Evolutionary conservation across 2,329 filamentous ascomycete species (phyloP), one percentile per base, ranked within the genome.

Genomic region (Myriosclerotinia scirpicola): DNA sequence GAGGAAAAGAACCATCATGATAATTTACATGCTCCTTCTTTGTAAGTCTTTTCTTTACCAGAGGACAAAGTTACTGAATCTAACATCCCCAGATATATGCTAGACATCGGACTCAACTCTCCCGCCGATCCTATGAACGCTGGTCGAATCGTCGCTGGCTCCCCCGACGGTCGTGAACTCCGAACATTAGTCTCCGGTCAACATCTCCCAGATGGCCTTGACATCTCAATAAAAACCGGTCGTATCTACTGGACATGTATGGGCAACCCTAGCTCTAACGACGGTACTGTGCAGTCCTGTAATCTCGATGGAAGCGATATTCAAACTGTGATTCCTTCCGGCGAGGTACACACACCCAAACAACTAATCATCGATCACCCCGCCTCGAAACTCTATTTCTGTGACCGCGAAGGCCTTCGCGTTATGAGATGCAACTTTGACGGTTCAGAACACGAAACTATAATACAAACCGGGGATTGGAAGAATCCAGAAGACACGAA

Each of bases 171-270:
- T 1, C 63, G 52, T 2, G 9, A 69, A 11, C 60, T 68, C 26
- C 66, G 59, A 11, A 66, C 64, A 20, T 5, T 73, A 8, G 67
- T 71, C 20, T 67, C 68, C 2, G 68, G 64, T 3, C 65, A 70
- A 59, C 63, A 65, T 52, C 73, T 80, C 6, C 82, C 81, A 2
- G 81, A 84, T 62, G 81, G 82, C 0, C 78, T 84, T 17, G 78
- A 77, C 20, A 72, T 82, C 4, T 77, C 77, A 22, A 60, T 69
- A 0, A 58, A 69, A 0, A 72, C 68, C 0, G 73, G 75, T 3
- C 77, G 78, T 44, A 76, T 84, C 26, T 84, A 81, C 71, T 84
- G 81, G 82, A 83, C 82, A 4, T 78, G 77, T 70, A 84, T 84
- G 82, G 82, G 82, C 0, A 58, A 73, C 2, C 78, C 78, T 0